Conservation (phyloP, 2,329 filamentous ascomycete species). For the Paecilomyces fulvus region DNA sequence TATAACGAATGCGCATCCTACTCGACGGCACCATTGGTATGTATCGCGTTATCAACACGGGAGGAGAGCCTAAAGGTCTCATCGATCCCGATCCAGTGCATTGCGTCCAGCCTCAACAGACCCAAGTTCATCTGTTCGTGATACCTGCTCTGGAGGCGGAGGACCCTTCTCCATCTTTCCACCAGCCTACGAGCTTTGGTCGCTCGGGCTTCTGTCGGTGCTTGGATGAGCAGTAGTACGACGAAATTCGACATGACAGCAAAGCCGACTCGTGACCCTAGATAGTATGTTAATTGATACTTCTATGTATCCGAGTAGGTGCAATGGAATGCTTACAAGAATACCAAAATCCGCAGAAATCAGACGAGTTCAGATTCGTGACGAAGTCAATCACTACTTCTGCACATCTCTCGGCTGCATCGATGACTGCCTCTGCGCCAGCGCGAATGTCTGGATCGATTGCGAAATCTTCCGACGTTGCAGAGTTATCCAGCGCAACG, state of each 20-base stretch:
- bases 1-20: neutral
- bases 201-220: constrained; percentile 19
- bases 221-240: constrained; percentile 23
- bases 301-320: neutral
- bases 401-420: constrained; percentile 24
- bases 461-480: neutral
- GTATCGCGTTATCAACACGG: neutral
- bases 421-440: constrained; percentile 14
- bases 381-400: constrained; percentile 22
- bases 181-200: constrained; percentile 18
- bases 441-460: neutral
- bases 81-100: constrained; percentile 17
- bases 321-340: constrained; percentile 18
- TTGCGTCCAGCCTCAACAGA: constrained; percentile 20
- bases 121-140: constrained; percentile 23
- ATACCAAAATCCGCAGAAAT: constrained; percentile 24
- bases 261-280: constrained; percentile 26
- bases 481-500: constrained; percentile 13
- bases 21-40: neutral
- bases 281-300: neutral
- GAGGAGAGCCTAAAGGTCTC: neutral
- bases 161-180: constrained; percentile 20
- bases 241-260: constrained; percentile 27
- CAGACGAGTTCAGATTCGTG: constrained; percentile 16
- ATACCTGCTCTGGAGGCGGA: constrained; percentile 21